Base-by-base conservation (phyloP, 2,329 filamentous ascomycete species). In the Fusarium luffae region DNA sequence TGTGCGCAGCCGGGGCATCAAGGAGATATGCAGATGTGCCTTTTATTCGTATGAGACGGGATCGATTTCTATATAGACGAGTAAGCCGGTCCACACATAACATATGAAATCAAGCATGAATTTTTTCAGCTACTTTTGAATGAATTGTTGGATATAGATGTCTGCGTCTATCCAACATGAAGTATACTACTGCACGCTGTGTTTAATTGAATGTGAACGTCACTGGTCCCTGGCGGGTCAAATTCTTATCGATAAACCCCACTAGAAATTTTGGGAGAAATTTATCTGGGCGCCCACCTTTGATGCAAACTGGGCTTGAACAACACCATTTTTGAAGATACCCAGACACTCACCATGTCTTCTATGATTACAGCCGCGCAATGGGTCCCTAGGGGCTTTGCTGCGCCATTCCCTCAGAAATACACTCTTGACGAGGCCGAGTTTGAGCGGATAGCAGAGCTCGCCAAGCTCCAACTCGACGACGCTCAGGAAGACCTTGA, bases 401-500 rank as follows among this genome's bases (percentile, higher is more conserved):
- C 92, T 57, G 91, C 92, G 48, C 90, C 90, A 50, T 93, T 93
- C 73, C 92, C 92, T 18, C 85, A 86, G 42, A 92, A 92, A 79
- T 93, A 93, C 78, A 88, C 90, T 62, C 88, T 94, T 60, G 89
- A 93, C 79, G 92, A 94, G 78, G 85, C 86, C 68, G 92, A 94
- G 79, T 92, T 92, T 75, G 86, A 89, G 76, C 88, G 92, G 75
- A 94, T 94, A 82, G 90, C 91, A 18, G 86, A 87, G 76, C 84
- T 94, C 69, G 92, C 92, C 30, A 90, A 91, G 79, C 83, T 93
- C 66, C 92, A 97, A 82, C 87, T 98, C 32, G 93, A 98, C 77
- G 96, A 98, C 81, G 96, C 96, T 27, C 91, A 95, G 76, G 92
- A 94, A 28, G 94, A 96, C 76, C 82, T 97, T 66, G 88, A 91